A percentile compares a stretch with the other conserved stretches of the same genome.
These are phyloP conservation scores for Moricandia moricandioides DNA, from an alignment of 345 rosid genomes.

Conservation along the genomic window DNA sequence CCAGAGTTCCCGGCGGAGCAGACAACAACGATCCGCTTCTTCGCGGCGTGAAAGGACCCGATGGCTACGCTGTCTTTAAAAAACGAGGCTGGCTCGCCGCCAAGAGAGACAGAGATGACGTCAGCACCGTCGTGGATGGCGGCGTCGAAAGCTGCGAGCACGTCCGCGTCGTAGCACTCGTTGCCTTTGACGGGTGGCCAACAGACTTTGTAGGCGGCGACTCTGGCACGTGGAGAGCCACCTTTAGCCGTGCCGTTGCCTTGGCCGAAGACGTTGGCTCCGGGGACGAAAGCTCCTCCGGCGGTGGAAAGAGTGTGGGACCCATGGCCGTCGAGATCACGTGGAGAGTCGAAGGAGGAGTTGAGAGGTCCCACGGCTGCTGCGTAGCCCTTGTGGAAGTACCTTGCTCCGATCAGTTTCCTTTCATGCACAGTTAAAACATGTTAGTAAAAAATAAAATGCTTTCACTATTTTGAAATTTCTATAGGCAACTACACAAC, in stretches of 20 bases:
- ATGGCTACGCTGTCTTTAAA: slow-evolving; percentile 64
- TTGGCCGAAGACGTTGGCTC: slow-evolving; percentile 52
- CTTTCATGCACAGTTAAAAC: slow-evolving; percentile 27
- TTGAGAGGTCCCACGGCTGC: slow-evolving; percentile 47
- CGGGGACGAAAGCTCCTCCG: slow-evolving; percentile 56
- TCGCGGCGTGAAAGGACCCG: slow-evolving; percentile 77
- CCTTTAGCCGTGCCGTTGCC: slow-evolving; percentile 77
- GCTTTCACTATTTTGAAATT: neutral
- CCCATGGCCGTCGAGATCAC: slow-evolving; percentile 82
- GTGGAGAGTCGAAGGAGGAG: slow-evolving; percentile 53
- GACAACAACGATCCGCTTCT: slow-evolving; percentile 56
- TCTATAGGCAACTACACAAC: neutral
- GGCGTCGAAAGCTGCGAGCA: slow-evolving; percentile 61
- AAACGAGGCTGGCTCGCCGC: slow-evolving; percentile 43
- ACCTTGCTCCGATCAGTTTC: slow-evolving; percentile 72
- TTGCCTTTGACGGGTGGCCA: slow-evolving; percentile 47
- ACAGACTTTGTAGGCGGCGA: slow-evolving; percentile 88
- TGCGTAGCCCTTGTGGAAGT: slow-evolving; percentile 46
- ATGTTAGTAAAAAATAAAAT: neutral
- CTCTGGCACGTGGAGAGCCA: slow-evolving; percentile 77
- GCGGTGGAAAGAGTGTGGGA: slow-evolving; percentile 91
- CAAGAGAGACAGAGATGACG: slow-evolving; percentile 69
- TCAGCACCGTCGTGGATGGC: slow-evolving; percentile 84
- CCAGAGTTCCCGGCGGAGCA: slow-evolving; percentile 87
- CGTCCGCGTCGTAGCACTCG: slow-evolving; percentile 73